Evolutionary conservation across 1,139 yeast species (phyloP), one percentile per base, ranked within the genome.

Genomic region (Groenewaldozyma sp.): DNA sequence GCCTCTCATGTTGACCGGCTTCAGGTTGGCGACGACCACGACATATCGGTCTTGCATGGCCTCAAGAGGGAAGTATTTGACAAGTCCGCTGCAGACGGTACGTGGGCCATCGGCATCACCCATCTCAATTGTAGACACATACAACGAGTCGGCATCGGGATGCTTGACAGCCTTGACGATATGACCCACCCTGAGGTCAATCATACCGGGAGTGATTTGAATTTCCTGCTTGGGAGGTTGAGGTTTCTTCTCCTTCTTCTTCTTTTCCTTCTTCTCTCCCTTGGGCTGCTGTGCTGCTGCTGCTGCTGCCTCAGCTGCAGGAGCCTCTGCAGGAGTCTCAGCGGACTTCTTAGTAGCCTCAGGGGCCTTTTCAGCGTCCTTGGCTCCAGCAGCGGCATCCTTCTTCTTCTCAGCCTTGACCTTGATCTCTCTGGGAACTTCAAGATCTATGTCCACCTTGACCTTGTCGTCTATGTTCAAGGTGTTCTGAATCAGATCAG

Each of bases 81-180:
- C 95, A 52, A 88, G 69, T 47, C 98, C 99, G 13, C 95, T 84
- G 69, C 98, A 93, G 39, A 93, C 95, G 35, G 96, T 93, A 71
- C 99, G 79, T 59, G 98, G 98, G 45, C 94, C 95, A 57, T 83
- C 94, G 50, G 71, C 88, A 56, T 91, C 98, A 50, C 98, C 99
- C 73, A 86, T 80, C 49, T 93, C 87, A 56, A 93, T 91, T 41
- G 98, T 91, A 26, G 97, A 88, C 46, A 91, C 94, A 62, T 93
- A 93, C 56, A 93, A 72, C 3, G 95, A 73, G 64, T 93, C 99
- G 29, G 98, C 99, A 60, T 93, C 93, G 47, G 98, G 98, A 67
- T 93, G 99, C 65, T 84, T 84, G 58, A 83, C 73, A 37, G 96
- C 96, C 70, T 91, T 91, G 68, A 88, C 88, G 57, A 93, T 93